Evolutionary conservation across 768 basidiomycete species (phyloP).

Genomic region (Termitomyces sp.): DNA sequence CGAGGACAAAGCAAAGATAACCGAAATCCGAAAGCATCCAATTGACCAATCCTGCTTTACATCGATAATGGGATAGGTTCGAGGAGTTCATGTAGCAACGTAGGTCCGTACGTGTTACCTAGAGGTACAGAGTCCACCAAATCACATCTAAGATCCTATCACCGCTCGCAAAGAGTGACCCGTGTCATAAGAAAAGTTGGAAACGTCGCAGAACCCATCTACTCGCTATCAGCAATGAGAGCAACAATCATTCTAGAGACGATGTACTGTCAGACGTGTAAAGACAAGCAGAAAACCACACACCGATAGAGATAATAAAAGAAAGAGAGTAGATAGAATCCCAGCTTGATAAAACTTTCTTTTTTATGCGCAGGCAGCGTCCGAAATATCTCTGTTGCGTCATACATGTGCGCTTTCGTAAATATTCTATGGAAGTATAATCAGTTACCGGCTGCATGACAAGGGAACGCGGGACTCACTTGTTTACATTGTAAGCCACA

Average conservation of each 20-base stretch:
- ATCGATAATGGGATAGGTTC: constrained; percentile 2
- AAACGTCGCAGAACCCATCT: constrained; percentile 1
- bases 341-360: constrained; percentile 92
- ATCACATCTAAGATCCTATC: constrained; percentile 3
- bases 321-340: constrained; percentile 87
- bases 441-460: not conserved
- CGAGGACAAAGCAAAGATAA: not conserved
- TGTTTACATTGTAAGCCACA: constrained; percentile 88
- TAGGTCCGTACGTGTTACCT: constrained; percentile 4
- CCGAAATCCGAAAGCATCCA: constrained; percentile 10
- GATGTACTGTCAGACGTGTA: not conserved
- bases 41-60: constrained; percentile 13
- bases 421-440: constrained; percentile 56
- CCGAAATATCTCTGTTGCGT: constrained; percentile 98
- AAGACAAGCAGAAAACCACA: constrained; percentile 19
- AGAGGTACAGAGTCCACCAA: not conserved
- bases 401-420: constrained; percentile 95
- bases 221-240: constrained; percentile 76
- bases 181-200: not conserved
- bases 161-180: constrained; percentile 3
- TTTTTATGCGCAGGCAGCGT: constrained; percentile 92
- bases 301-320: constrained; percentile 91
- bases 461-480: constrained; percentile 49
- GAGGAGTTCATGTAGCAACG: not conserved
- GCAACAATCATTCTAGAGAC: constrained; percentile 74